Base-by-base conservation (phyloP, 202 grass and related monocot genomes). In the Bolboschoenoplectus hybrid region DNA sequence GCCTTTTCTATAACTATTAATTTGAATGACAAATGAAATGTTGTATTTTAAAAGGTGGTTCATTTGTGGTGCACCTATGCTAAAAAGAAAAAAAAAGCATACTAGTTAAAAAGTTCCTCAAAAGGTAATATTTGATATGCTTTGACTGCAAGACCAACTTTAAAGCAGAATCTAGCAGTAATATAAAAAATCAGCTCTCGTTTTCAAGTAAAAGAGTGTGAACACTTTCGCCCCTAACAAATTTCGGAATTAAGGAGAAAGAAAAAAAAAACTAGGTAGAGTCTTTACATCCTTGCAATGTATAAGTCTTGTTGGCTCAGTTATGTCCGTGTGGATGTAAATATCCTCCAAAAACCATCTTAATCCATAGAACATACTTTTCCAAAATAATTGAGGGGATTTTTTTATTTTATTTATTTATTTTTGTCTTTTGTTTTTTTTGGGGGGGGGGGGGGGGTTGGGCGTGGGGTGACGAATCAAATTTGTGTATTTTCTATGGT, bases 131-230 rank as follows among this genome's bases (percentile, higher is more conserved):
- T 12, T 57, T 77, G 34, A n/a, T 8, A 38, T 57, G 13, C 26
- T 77, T 77, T 57, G 74, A 55, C 74, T 39, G 51, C 7, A 46
- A 71, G 73, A 16, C 73, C 9, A 68, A 39, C 47, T 16, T 53
- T 8, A 41, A 52, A 76, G 52, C 26, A 55, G 73, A 10, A 76
- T 76, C 73, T 52, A 35, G 49, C 72, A 36, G 49, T 36, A 76
- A 26, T 26, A 26, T 26, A 26, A 26, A 26, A 53, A 52, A 76
- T 76, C 73, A 76, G 11, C 12, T 16, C 10, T 53, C 26, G 2
- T 55, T 75, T 76, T 76, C 73, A 55, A 53, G 20, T 6, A 75
- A 75, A 75, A 76, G 73, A 49, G 73, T 55, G 11, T 44, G 67
- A 69, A 44, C 67, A 6, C 39, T 17, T 5, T 44, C 3, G 67